These are phyloP conservation scores for Colletotrichum sp. DNA, from an alignment of 2,329 filamentous ascomycete genomes.

Conservation along the genomic window DNA sequence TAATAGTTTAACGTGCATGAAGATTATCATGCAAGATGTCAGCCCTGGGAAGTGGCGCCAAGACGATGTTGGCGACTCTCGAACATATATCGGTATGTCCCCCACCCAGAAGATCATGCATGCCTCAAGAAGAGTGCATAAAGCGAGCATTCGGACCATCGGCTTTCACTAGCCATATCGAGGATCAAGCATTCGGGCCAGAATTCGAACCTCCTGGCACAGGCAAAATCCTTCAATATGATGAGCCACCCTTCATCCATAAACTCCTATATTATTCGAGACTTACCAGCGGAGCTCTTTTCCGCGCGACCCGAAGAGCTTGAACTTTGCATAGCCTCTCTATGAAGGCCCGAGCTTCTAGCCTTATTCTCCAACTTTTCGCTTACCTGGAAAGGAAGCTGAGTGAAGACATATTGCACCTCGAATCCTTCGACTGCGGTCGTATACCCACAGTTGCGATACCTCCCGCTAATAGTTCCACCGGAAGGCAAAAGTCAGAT, in stretches of 20 bases:
- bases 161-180: not conserved
- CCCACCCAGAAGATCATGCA: not conserved
- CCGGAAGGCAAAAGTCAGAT: not conserved
- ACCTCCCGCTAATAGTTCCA: not conserved
- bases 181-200: not conserved
- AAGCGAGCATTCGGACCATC: not conserved
- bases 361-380: accelerated
- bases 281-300: not conserved
- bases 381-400: not conserved
- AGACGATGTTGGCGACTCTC: not conserved
- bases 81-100: not conserved
- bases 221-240: accelerated
- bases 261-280: not conserved
- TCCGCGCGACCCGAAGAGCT: not conserved
- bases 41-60: not conserved
- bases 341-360: accelerated
- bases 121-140: accelerated
- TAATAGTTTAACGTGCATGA: not conserved
- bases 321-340: not conserved
- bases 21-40: not conserved
- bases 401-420: accelerated
- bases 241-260: not conserved
- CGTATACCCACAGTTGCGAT: not conserved
- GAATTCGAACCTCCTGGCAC: not conserved
- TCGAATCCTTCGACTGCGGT: not conserved